Percentiles rank a stretch among this genome's conserved stretches.
Evolutionary conservation across 140 eudicot species (phyloP).

Genomic region (Erigeron philadelphicus): DNA sequence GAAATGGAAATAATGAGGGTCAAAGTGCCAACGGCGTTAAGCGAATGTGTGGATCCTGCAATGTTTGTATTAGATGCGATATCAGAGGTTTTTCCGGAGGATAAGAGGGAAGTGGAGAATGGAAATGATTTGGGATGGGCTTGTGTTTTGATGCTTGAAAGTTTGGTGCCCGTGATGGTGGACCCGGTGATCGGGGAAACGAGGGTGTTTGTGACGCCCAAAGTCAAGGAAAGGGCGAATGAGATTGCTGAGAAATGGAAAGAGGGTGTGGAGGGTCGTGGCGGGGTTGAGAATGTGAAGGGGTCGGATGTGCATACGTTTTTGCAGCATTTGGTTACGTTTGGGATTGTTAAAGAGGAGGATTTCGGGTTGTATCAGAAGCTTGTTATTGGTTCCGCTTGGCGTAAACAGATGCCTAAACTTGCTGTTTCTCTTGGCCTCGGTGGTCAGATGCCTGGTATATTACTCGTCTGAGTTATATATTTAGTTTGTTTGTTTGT

Average conservation of each 20-base stretch:
- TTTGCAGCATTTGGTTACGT: slow-evolving; percentile 90
- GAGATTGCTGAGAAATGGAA: slow-evolving; percentile 87
- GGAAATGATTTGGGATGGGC: slow-evolving; percentile 87
- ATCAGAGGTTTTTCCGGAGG: slow-evolving; percentile 89
- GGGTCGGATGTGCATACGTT: slow-evolving; percentile 92
- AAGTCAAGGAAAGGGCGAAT: slow-evolving; percentile 57
- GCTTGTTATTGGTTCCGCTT: slow-evolving; percentile 88
- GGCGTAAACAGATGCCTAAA: slow-evolving; percentile 99
- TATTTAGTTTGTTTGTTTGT: no score
- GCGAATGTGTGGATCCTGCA: slow-evolving; percentile 79
- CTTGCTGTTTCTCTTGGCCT: slow-evolving; percentile 91
- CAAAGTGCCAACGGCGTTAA: slow-evolving; percentile 49
- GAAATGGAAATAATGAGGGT: slow-evolving; percentile 54
- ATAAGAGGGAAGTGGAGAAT: slow-evolving; percentile 34
- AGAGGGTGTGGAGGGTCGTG: slow-evolving; percentile 62
- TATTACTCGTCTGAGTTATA: no score
- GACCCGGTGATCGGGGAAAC: slow-evolving; percentile 76
- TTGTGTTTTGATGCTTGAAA: slow-evolving; percentile 78
- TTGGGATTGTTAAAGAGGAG: slow-evolving; percentile 71
- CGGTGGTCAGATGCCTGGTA: slow-evolving; percentile 86
- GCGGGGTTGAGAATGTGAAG: slow-evolving; percentile 78
- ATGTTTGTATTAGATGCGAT: slow-evolving; percentile 80
- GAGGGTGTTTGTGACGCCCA: slow-evolving; percentile 78
- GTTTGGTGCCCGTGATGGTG: slow-evolving; percentile 57
- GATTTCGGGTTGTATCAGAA: slow-evolving; percentile 73